phyloP scores from a whole-genome alignment of 129 eudicot species.

The Ambrosia trifida region DNA sequence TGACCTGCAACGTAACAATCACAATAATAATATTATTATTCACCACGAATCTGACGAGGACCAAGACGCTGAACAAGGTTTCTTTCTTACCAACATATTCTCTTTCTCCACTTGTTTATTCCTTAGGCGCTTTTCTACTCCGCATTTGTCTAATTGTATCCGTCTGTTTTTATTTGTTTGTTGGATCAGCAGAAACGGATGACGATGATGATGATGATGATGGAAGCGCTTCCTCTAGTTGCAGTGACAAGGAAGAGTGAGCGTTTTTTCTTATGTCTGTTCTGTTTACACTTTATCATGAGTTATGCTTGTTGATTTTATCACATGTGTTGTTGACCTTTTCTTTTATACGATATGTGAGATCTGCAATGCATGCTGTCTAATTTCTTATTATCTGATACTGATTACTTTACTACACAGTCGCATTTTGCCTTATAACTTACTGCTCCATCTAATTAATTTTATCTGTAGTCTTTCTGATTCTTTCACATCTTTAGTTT shows the following conservation, averaged over 20 bases:
- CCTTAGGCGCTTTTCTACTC: constrained; percentile 6
- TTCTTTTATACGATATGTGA: neutral
- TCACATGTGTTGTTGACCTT: constrained; percentile 20
- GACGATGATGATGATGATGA: constrained; percentile 13
- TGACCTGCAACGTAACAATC: constrained; percentile 26
- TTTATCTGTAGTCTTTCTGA: too few relatives aligned
- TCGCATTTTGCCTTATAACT: too few relatives aligned
- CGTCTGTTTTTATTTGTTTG: constrained; percentile 5
- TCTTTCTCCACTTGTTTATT: neutral
- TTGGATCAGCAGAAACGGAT: constrained; percentile 32
- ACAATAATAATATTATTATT: neutral
- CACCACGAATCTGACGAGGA: constrained; percentile 26
- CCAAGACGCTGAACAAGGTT: constrained; percentile 29
- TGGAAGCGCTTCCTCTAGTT: constrained; percentile 31
- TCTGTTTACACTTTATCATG: neutral
- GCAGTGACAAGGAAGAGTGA: constrained; percentile 61
- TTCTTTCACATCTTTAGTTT: too few relatives aligned
- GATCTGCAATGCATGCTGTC: constrained; percentile 44
- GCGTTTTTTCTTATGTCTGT: neutral
- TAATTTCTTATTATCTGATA: too few relatives aligned
- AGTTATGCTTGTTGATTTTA: constrained; percentile 20
- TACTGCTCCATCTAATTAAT: too few relatives aligned
- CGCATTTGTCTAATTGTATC: constrained; percentile 3
- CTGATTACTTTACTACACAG: too few relatives aligned
- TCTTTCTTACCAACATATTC: neutral